Evolutionary conservation across 257 asterid genomes (phyloP), one percentile per base, ranked within the genome.

Genomic region (Euphrasia confusa): DNA sequence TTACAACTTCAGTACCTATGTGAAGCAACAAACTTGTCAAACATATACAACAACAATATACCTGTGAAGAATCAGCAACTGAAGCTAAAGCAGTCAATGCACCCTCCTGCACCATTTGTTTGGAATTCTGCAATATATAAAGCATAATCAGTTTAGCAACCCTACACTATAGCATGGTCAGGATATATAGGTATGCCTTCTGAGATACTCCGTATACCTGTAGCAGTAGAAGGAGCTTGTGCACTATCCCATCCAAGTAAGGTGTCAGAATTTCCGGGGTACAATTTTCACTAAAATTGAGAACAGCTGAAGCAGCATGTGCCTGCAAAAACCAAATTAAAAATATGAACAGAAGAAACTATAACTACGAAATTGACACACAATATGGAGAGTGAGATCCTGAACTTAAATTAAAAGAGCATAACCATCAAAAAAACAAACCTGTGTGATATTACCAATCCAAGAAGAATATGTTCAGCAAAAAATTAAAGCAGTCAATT

Each of bases 41-140:
- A 24, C 40, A n/a, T 60, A 65, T 28, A 42, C 60, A 37, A 56
- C 62, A 44, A 14, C 48, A 26, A 32, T 17, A 69, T 62, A 87
- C 97, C 95, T 87, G 97, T 66, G 97, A 85, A 33, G 97, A 87
- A 81, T 90, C 97, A 21, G 97, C 97, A 11, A 90, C 97, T 10
- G 97, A 87, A 64, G 97, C 97, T 69, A 90, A 80, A 55, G 95
- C 97, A 49, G 95, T 90, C 62, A 90, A 79, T 73, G 97, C 92
- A 69, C 97, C 97, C 78, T 90, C 97, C 72, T 90, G 97, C 68
- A 90, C 97, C 97, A 90, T 90, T 90, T 90, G 97, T 63, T 90
- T 90, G 63, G 96, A 80, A 63, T 90, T 87, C 97, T 90, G 80
- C 75, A 81, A 74, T 58, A 61, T 63, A 72, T 1, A 69, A 17